phyloP scores from a whole-genome alignment of 495 filamentous ascomycete species.

The Penicillium canariense region DNA sequence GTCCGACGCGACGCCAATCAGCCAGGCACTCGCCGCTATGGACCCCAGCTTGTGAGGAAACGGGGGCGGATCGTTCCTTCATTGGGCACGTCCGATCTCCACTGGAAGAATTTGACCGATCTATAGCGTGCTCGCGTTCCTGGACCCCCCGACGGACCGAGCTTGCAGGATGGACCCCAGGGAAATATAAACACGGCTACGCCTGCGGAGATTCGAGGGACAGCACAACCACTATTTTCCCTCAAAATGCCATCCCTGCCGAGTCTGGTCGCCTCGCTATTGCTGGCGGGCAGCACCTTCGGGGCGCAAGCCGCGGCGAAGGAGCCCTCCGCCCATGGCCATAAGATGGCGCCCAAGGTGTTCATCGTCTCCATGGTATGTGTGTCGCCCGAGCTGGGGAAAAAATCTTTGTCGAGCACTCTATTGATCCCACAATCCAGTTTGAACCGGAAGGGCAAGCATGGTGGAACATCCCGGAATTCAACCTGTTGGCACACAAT shows the following conservation, averaged over 20 bases:
- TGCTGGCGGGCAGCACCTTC: slow-evolving; percentile 17
- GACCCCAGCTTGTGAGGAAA: slow-evolving; percentile 7
- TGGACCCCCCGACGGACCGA: too few species aligned
- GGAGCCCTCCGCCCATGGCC: not conserved
- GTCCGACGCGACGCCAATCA: slow-evolving; percentile 17
- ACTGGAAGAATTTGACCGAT: slow-evolving; percentile 3
- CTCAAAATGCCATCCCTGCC: slow-evolving; percentile 13
- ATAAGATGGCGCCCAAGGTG: slow-evolving; percentile 58
- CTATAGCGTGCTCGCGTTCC: not conserved
- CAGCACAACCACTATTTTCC: not conserved
- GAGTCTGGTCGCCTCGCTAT: slow-evolving; percentile 16
- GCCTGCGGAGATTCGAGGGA: not conserved
- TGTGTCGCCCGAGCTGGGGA: not conserved
- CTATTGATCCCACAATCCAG: slow-evolving; percentile 29
- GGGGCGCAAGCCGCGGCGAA: slow-evolving; percentile 5
- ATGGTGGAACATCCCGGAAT: slow-evolving; percentile 63
- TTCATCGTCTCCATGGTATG: slow-evolving; percentile 70
- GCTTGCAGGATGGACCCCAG: not conserved
- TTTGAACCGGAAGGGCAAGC: slow-evolving; percentile 65
- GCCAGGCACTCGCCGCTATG: slow-evolving; percentile 1
- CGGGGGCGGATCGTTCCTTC: slow-evolving; percentile 8
- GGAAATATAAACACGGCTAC: not conserved
- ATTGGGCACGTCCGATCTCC: slow-evolving; percentile 3
- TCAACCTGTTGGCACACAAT: slow-evolving; percentile 60
- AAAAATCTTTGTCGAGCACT: not conserved